Evolutionary conservation across 768 basidiomycete genomes (phyloP), one percentile per base, ranked within the genome.

Genomic region (Neoboletus subvelutipes): DNA sequence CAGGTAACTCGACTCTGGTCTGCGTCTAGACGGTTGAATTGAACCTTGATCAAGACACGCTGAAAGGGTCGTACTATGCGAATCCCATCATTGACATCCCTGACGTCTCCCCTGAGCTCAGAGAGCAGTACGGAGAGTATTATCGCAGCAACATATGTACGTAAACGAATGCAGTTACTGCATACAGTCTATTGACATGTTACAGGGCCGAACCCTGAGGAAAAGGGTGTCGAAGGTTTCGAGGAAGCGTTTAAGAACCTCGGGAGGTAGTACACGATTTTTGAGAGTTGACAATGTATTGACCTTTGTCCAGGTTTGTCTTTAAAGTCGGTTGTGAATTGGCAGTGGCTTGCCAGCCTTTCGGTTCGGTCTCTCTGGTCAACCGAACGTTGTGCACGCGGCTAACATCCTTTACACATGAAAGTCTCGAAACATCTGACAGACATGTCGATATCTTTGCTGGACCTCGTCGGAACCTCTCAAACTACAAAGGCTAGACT

Each of bases 51-150:
- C 63, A 70, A 87, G 94, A 98, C 70, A 77, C 80, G 3, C 76
- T 95, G 64, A 98, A 98, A 71, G 96, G 95, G 4, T 94, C 91
- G 0, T 99, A 86, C 75, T 99, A 99, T 69, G 94, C 93, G 57
- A 84, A 77, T 36, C 93, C 94, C 10, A 72, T 87, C 26, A 66
- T 86, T 0, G 93, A 94, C 54, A 61, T 69, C 29, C 83, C 88
- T 0, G 73, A 78, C n/a, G 88, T 92, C 3, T 69, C 85, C 15
- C 70, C 77, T 3, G 79, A 76, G 36, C 80, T 87, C 41, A 78
- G 76, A 50, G 67, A 73, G 17, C 74, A 77, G 29, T 85, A 92
- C 71, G 88, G 86, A 4, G 92, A 95, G 70, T 96, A 93, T 73
- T 94, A 96, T 68, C 83, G 87, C 6, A 74, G 75, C 37, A 99